Evolutionary conservation across 2,329 filamentous ascomycete genomes (phyloP), one percentile per base, ranked within the genome.

Genomic region (Sporothrix pallida): DNA sequence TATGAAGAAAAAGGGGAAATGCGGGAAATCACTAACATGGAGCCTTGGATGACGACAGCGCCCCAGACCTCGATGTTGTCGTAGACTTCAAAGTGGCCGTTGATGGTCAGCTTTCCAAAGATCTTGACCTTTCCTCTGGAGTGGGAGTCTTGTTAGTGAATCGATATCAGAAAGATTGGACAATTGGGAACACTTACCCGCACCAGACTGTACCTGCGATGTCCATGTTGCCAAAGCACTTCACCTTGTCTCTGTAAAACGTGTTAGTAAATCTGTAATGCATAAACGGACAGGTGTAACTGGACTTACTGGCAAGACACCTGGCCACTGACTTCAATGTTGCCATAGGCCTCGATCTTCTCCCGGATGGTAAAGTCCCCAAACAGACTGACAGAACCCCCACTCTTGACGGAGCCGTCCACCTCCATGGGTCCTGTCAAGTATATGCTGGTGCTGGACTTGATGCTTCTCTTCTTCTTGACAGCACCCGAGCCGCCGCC

Each of bases 391-490:
- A 87, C 82, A 42, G 82, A 82, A 7, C 84, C 82, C 70, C 83
- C 84, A 6, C 83, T 84, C 75, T 83, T 82, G 77, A 88, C 83
- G 2, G 83, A 85, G 12, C 84, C 84, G 31, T 81, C 80, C 23
- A 88, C 82, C 74, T 87, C 84, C 75, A 86, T 79, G 9, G 85
- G 85, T 0, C 85, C 85, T 3, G 79, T 76, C 6, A 86, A 80
- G 31, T 80, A 77, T 72, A 86, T 76, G 50, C 82, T 79, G 17
- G 81, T 77, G 50, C 85, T 84, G 70, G 82, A 84, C 76, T 81
- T 82, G 77, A 86, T 83, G 75, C 81, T 82, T 72, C 80, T 81
- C 17, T 80, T 82, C 74, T 80, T 81, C 71, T 75, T 68, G 76
- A 78, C n/a, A 76, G 78, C 31, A 48, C 71, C 52, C 1, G 75